These are phyloP conservation scores for Boletus pseudopeckii DNA, from an alignment of 768 basidiomycete species.

Conservation along the genomic window DNA sequence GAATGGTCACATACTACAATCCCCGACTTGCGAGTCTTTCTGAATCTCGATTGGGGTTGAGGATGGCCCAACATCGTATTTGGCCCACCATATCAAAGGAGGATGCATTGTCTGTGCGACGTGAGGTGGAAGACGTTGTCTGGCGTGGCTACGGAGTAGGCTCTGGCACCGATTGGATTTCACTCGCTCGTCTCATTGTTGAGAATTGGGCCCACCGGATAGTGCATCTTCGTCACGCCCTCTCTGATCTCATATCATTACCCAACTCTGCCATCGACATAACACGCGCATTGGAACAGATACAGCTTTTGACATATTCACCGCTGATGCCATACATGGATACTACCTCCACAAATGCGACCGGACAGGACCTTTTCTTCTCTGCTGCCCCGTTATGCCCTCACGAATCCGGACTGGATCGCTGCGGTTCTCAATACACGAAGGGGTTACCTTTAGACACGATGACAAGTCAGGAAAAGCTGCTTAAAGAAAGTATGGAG, in stretches of 20 bases:
- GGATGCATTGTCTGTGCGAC: slow-evolving; percentile 2
- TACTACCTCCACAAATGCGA: not conserved
- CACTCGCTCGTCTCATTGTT: slow-evolving; percentile 2
- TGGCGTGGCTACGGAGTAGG: not conserved
- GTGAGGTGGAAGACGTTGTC: slow-evolving; percentile 2
- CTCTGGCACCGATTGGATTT: slow-evolving; percentile 1
- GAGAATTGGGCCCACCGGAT: slow-evolving; percentile 5
- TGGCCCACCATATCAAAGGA: slow-evolving; percentile 2
- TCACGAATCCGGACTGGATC: not conserved
- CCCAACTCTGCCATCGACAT: not conserved
- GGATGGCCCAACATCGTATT: slow-evolving; percentile 4
- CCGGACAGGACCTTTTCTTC: not conserved
- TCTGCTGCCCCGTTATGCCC: not conserved
- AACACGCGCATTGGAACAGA: not conserved
- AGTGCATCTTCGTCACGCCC: not conserved
- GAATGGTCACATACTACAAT: slow-evolving; percentile 4
- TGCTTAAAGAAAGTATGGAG: not conserved
- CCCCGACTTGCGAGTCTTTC: not conserved
- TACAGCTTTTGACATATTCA: not conserved
- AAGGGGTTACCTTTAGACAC: not conserved
- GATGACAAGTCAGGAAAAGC: slow-evolving; percentile 2
- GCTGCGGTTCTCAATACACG: slow-evolving; percentile 1
- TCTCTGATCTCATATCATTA: not conserved
- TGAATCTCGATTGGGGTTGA: not conserved
- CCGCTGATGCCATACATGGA: slow-evolving; percentile 7